Base-by-base conservation (phyloP, 225 moss, liverwort and hornwort genomes). In the Bryum argenteum region DNA sequence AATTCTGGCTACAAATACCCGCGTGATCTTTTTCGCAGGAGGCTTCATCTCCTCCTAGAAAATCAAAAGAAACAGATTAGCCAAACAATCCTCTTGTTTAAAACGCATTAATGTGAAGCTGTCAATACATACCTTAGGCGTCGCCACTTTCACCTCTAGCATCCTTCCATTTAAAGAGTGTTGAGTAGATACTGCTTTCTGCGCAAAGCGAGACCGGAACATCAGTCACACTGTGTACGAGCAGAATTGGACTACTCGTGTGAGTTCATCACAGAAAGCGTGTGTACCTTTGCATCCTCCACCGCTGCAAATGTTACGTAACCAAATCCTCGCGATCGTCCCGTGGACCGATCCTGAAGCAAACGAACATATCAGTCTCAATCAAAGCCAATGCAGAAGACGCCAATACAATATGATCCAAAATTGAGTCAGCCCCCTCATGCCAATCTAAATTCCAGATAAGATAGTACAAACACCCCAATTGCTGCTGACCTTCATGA, bases 101-200 rank as follows among this genome's bases (percentile, higher is more conserved):
- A 45, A 37, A 18, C 9, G 18, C 58, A 72, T 40, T n/a, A 48
- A 21, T 38, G 20, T 23, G 63, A 54, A 45, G 20, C 15, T 19
- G 14, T 67, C 58, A 58, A 54, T 63, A 41, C 48, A 20, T 78
- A 91, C 93, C 91, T 93, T 96, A 1, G 96, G 96, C 52, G 93
- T 96, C 73, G 96, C 96, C 68, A 93, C 88, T 82, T 96, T 96
- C 79, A 96, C 96, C 73, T 96, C 96, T 78, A 96, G 74, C 96
- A 93, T 96, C 72, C 96, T 85, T 67, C 96, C 96, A 82, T 91
- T 91, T 1, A 96, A 70, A 54, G 93, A 89, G 71, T 96, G 96
- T 69, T 91, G 93, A 11, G 91, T 90, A 63, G 96, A 87, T 52
- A 90, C 89, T 71, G 93, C 93, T 90, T 93, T 96, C 91, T 93